phyloP scores from a whole-genome alignment of 371 early-diverging fungal species.

The Zychaea mexicana region DNA sequence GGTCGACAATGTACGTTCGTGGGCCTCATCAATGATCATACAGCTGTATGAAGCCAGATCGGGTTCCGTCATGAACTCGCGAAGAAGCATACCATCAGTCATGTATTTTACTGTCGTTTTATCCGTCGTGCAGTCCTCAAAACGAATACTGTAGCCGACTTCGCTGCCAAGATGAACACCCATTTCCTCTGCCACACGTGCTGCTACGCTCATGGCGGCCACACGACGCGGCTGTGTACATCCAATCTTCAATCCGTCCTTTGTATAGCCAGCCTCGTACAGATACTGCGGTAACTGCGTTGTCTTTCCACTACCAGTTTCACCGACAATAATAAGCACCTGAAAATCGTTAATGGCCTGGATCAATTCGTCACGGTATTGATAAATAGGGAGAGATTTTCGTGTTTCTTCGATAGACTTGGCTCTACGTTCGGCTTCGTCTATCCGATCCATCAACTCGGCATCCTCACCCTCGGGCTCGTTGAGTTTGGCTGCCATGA shows the following conservation, averaged over 20 bases:
- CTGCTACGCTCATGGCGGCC: conserved; percentile 99
- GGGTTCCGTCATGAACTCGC: conserved; percentile 98
- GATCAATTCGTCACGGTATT: conserved; percentile 80
- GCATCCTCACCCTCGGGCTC: conserved; percentile 58
- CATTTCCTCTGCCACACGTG: conserved; percentile 96
- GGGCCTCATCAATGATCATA: conserved; percentile 99
- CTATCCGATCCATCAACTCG: conserved; percentile 62
- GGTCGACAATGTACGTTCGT: conserved; percentile 98
- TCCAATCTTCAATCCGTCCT: conserved; percentile 88
- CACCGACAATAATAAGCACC: conserved; percentile 94
- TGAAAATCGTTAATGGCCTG: conserved; percentile 85
- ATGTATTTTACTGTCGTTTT: conserved; percentile 96
- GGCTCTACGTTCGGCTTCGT: conserved; percentile 70
- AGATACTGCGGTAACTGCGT: conserved; percentile 99
- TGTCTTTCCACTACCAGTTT: conserved; percentile 99
- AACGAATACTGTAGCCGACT: conserved; percentile 98
- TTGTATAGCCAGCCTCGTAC: conserved; percentile 92
- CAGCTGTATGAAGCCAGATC: conserved; percentile 90
- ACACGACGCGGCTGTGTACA: conserved; percentile 99
- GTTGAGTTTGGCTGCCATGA: conserved; percentile 74
- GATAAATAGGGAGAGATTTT: conserved; percentile 90
- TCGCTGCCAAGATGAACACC: conserved; percentile 90
- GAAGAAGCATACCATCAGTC: conserved; percentile 99
- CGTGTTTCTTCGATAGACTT: conserved; percentile 87
- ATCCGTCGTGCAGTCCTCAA: conserved; percentile 97